Conservation (phyloP, 2,329 filamentous ascomycete species). For the Neophaeococcomyces mojaviensis region DNA sequence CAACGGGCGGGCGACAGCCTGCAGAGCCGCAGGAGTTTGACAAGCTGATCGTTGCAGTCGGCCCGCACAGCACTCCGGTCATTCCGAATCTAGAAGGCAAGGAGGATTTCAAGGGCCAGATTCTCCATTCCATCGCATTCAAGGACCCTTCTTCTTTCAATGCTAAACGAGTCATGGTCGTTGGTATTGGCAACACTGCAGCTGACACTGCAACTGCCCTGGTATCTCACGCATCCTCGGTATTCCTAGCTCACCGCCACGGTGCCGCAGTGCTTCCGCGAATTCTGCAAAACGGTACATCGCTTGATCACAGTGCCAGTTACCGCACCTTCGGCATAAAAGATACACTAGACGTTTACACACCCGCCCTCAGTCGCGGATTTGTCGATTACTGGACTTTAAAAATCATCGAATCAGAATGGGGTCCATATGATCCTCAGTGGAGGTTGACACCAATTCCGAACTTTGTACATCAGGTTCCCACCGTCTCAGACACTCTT, state of each 20-base stretch:
- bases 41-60: conserved; percentile 30
- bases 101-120: conserved; percentile 20
- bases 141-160: conserved; percentile 13
- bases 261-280: conserved; percentile 19
- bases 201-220: conserved; percentile 23
- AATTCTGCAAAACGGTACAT: conserved; percentile 15
- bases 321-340: conserved; percentile 16
- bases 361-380: conserved; percentile 11
- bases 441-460: conserved; percentile 25
- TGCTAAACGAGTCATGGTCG: conserved; percentile 21
- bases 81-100: conserved; percentile 17
- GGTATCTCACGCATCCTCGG: conserved; percentile 14
- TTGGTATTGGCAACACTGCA: conserved; percentile 25
- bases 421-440: conserved; percentile 10
- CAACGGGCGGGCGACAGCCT: not conserved
- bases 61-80: conserved; percentile 19
- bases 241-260: conserved; percentile 21
- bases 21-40: conserved; percentile 22
- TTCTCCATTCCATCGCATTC: conserved; percentile 17
- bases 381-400: conserved; percentile 13
- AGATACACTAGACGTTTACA: conserved; percentile 7
- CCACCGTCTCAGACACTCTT: conserved; percentile 27
- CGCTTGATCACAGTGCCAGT: conserved; percentile 20
- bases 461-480: conserved; percentile 24
- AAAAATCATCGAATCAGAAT: conserved; percentile 9